Base-by-base conservation (phyloP, 2,329 filamentous ascomycete genomes). In the Phyllosticta citriasiana region DNA sequence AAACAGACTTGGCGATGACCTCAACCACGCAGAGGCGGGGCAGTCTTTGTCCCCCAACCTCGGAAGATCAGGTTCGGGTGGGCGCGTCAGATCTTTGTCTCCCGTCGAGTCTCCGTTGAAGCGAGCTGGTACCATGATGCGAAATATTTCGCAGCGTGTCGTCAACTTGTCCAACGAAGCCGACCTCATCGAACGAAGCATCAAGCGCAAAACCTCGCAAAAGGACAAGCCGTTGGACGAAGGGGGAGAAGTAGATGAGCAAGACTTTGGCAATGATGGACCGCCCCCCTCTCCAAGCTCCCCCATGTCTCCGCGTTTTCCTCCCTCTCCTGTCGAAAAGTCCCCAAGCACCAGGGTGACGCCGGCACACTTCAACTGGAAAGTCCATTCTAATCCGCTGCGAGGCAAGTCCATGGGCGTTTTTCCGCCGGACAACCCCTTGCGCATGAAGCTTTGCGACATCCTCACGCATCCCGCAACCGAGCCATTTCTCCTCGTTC, bases 91-190 rank as follows among this genome's bases (percentile, higher is more conserved):
- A 54, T 80, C 78, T 7, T 69, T 79, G 19, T 80, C 79, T 53
- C 76, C 78, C 12, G 70, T 73, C 16, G 76, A 75, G 47, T 80
- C 78, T 50, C 76, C 79, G 24, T 70, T 83, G 55, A 72, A 74
- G 54, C 72, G 80, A 61, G 80, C 79, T 50, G 76, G 78, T 25
- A 80, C 78, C 63, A 78, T 82, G 69, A 70, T 82, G 70, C 74
- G 79, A 65, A 85, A 85, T 66, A 96, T 99, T 85, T 97, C 95
- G 33, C 92, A 97, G 77, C 90, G 94, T 78, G 92, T 99, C 61
- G 94, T 99, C 70, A 97, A 97, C 70, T 84, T 99, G 68, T 96
- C 91, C 75, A 96, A 96, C 71, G 94, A 97, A 69, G 88, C 87
- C 4, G 90, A 97, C 67, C 78, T 89, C 22, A 80, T 92, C 16